Base-by-base conservation (phyloP, 2,329 filamentous ascomycete species). In the Trichoderma sp. region DNA sequence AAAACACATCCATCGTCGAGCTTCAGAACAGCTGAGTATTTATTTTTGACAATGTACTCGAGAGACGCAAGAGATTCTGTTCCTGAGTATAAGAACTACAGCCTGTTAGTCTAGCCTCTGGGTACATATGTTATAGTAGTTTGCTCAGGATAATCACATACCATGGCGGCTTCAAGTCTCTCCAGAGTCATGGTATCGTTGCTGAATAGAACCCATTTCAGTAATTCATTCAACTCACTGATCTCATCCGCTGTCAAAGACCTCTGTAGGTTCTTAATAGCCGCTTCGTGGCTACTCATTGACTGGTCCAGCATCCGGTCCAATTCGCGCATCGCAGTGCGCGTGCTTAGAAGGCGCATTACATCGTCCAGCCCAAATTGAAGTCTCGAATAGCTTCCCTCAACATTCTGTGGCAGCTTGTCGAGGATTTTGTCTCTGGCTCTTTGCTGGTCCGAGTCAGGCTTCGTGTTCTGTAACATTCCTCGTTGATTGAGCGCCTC, bases 271-370 rank as follows among this genome's bases (percentile, higher is more conserved):
- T 47, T 64, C 11, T 64, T 64, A 28, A 64, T 64, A 5, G 61
- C 61, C 24, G 61, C 36, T 26, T 64, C 61, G 26, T 64, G 61
- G 24, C 61, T 64, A 24, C 61, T 51, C 61, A 64, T 64, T 36
- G 61, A 64, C 26, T 64, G 61, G 61, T 64, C 61, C 24, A 64
- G 61, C 61, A 64, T 64, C 61, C 61, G 34, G 24, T 64, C 61
- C 26, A 64, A 39, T 11, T 64, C 61, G 4, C 61, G 36, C n/a
- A 64, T 64, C 3, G 61, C 61, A 15, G 61, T 47, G 2, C 61
- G 61, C 24, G 61, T 64, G 39, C 61, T 64, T 18, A 64, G n/a
- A 21, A 64, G 61, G 15, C 61, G 61, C 30, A 64, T 64, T 3
- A 64, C 61, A 36, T 64, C 61, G 24, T 64, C 61, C 61, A 64